Evolutionary conservation across 495 filamentous ascomycete species (phyloP), one percentile per base, ranked within the genome.

Genomic region (Massariosphaeria phaeospora): DNA sequence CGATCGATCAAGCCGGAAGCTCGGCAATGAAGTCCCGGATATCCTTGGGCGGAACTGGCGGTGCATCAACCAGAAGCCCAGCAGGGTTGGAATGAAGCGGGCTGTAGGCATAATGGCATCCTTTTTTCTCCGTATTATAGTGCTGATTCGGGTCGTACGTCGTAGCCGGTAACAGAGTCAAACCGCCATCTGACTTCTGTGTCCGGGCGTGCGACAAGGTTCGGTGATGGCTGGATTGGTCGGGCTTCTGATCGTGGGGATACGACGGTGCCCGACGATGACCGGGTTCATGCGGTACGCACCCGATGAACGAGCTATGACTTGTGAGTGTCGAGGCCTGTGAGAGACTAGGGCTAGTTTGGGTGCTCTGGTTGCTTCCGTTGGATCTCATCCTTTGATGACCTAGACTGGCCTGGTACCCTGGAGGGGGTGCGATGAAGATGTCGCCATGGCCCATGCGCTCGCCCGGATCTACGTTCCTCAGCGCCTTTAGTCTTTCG

Each of bases 381-480:
- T 45, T 47, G 2, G 38, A 51, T 20, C 52, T 47, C 27, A 52
- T 44, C 40, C 47, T 58, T 31, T 38, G 13, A 21, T 58, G 55
- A 0, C 30, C 39, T 23, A 12, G 30, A 2, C 27, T 10, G 1
- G 40, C 33, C 20, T 55, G 31, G 25, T 58, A 54, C 1, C 56
- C 56, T 8, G 56, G 56, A 1, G 56, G 56, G 17, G 56, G 56
- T 27, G 56, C 56, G 24, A 59, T 59, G 17, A 43, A 30, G 23
- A 59, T 59, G 7, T 48, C 25, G 1, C 56, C 56, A 18, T 59
- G 48, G 3, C 56, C 56, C 42, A 40, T 45, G 15, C 56, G 48
- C 42, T 59, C 56, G n/a, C 49, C 43, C 23, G 56, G 56, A 5
- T 8, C 13, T 8, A 59, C 21, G 1, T 39, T 20, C 41, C 45